Base-by-base conservation (phyloP, 495 filamentous ascomycete genomes). In the Hypoxylon fragiforme region DNA sequence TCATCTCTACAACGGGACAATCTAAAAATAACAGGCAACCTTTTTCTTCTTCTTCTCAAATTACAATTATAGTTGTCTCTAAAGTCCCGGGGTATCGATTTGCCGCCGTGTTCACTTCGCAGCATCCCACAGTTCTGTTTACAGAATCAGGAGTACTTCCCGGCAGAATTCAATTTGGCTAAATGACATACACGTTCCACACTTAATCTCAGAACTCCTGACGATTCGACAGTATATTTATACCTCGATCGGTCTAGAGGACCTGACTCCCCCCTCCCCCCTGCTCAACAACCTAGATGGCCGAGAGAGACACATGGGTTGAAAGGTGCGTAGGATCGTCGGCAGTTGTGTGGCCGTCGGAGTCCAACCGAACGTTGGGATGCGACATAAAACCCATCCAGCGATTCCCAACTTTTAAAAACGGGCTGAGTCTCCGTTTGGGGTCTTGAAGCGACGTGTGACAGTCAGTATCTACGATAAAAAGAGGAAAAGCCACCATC, bases 91-190 rank as follows among this genome's bases (percentile, higher is more conserved):
- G 19, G 21, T 4, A 54, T 42, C 8, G 7, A 38, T 32, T 35
- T 19, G 7, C 49, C 43, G 28, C n/a, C 11, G 22, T 26, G 32
- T 20, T 38, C 20, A 28, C 50, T 46, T 36, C 34, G n/a, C 30
- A 34, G 22, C 14, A 14, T 45, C 45, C 20, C 18, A 37, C 39
- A 50, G 13, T 7, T 26, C 24, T 36, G 4, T 54, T 41, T 35
- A 38, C 31, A 39, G 35, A 19, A 18, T 39, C 44, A 24, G 36
- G 39, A 24, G 40, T 13, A 46, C 18, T 35, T 43, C 43, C 54
- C 59, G 59, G 54, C 44, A 57, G 50, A 57, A 63, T 63, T 41
- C 44, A 63, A 57, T 57, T 18, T 58, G 59, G 59, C 48, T 63
- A 63, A 63, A 63, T 63, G 28, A 32, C 44, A 38, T 12, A 28